Conservation (phyloP, 164 flowering plant genomes). For the Vitis vinifera region DNA sequence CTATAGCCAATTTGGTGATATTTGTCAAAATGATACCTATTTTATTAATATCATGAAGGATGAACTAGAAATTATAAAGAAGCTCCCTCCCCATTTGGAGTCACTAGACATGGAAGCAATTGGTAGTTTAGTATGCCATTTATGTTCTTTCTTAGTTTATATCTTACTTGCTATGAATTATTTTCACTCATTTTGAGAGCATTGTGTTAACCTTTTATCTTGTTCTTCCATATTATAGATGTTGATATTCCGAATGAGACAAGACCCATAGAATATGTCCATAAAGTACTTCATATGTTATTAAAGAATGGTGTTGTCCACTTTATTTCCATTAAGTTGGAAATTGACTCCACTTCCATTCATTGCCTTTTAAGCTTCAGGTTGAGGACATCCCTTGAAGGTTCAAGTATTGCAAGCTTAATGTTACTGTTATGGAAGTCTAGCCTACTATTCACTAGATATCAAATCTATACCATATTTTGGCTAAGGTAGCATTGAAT, state of each 20-base stretch:
- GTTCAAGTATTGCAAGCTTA: neutral
- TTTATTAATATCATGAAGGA: conserved; percentile 66
- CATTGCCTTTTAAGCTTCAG: conserved; percentile 76
- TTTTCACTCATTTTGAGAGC: neutral
- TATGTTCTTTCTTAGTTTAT: neutral
- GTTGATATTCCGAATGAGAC: conserved; percentile 86
- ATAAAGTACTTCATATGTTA: conserved; percentile 62
- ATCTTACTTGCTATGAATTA: neutral
- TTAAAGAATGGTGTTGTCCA: conserved; percentile 68
- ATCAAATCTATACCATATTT: neutral
- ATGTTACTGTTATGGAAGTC: neutral
- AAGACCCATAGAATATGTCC: conserved; percentile 60
- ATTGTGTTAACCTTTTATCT: conserved; percentile 5
- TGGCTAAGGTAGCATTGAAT: no score
- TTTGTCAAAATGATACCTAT: conserved; percentile 71
- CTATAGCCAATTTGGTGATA: conserved; percentile 92
- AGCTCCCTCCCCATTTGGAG: conserved; percentile 68
- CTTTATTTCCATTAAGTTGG: conserved; percentile 74
- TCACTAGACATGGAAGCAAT: conserved; percentile 62
- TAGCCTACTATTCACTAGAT: neutral
- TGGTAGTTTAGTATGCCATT: conserved; percentile 63
- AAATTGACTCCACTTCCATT: conserved; percentile 92
- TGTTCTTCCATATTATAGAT: conserved; percentile 70
- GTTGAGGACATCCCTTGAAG: conserved; percentile 27
- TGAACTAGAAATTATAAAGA: conserved; percentile 70